Conservation (phyloP, 2,329 filamentous ascomycete genomes). For the Alternaria dauci region DNA sequence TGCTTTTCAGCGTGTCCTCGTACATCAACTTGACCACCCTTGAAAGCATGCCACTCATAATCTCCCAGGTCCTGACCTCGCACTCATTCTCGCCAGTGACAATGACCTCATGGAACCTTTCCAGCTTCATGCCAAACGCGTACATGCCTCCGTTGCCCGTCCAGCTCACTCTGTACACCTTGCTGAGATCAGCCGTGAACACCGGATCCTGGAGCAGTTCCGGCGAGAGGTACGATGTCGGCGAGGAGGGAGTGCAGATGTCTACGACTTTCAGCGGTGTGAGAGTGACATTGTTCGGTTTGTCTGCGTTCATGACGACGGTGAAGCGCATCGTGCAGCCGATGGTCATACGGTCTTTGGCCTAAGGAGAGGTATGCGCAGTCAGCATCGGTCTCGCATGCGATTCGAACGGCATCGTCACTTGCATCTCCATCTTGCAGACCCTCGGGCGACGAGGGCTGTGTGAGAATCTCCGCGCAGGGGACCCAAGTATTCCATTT, state of each 20-base stretch:
- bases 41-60: constrained; percentile 31
- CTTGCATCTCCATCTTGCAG: background rate
- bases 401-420: background rate
- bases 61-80: constrained; percentile 33
- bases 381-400: background rate
- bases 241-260: constrained; percentile 25
- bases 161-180: constrained; percentile 33
- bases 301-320: constrained; percentile 28
- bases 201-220: constrained; percentile 16
- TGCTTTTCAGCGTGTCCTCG: constrained; percentile 24
- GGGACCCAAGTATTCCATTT: constrained; percentile 34
- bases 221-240: constrained; percentile 21
- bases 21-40: constrained; percentile 26
- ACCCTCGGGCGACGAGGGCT: constrained; percentile 7
- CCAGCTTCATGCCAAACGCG: constrained; percentile 16
- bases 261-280: constrained; percentile 29
- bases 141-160: constrained; percentile 25
- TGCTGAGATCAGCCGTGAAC: constrained; percentile 27
- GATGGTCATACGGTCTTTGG: constrained; percentile 9
- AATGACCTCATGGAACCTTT: constrained; percentile 35
- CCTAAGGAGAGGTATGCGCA: background rate
- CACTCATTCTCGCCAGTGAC: constrained; percentile 21
- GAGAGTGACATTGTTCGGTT: constrained; percentile 13
- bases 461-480: constrained; percentile 18
- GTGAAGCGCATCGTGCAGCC: constrained; percentile 30